A percentile compares a stretch with the other conserved stretches of the same genome.
These are phyloP conservation scores for Thymus mandschuricus DNA, from an alignment of 257 asterid species.

Conservation along the genomic window DNA sequence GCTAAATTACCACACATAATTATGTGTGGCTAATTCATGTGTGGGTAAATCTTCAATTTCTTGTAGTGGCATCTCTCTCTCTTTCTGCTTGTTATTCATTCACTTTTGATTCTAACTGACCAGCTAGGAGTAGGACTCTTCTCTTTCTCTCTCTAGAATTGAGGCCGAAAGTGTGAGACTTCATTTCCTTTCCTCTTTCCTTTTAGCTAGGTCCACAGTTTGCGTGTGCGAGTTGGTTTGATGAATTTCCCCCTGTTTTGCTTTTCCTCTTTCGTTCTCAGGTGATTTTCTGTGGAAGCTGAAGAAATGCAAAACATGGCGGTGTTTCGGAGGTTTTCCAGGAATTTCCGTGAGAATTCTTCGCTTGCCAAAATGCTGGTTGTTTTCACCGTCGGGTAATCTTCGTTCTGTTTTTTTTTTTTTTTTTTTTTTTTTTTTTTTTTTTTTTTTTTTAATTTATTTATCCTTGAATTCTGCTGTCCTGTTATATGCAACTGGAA, in stretches of 20 bases:
- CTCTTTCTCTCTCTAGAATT: slow-evolving; percentile 29
- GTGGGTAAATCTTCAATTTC: too few relatives aligned
- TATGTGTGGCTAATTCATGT: too few relatives aligned
- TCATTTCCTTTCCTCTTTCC: not conserved
- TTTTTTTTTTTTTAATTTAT: too few relatives aligned
- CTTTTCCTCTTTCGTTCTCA: slow-evolving; percentile 18
- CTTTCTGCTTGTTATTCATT: not conserved
- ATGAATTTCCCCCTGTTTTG: not conserved
- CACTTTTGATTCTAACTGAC: slow-evolving; percentile 7
- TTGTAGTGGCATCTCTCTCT: too few relatives aligned
- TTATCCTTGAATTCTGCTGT: not conserved
- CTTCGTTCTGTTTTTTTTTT: slow-evolving; percentile 11
- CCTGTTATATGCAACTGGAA: not conserved
- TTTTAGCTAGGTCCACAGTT: not conserved
- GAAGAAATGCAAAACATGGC: slow-evolving; percentile 48
- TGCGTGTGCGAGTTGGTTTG: not conserved
- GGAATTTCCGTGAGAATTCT: slow-evolving; percentile 60
- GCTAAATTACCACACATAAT: too few relatives aligned
- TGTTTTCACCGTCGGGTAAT: slow-evolving; percentile 69
- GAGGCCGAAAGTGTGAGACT: slow-evolving; percentile 15
- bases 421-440: not conserved
- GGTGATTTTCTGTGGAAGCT: slow-evolving; percentile 36
- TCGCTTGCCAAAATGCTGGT: slow-evolving; percentile 59
- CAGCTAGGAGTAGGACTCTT: not conserved
- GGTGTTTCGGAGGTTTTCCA: slow-evolving; percentile 57